These are phyloP conservation scores for Collybiopsis confluens DNA, from an alignment of 768 basidiomycete genomes.

Conservation along the genomic window DNA sequence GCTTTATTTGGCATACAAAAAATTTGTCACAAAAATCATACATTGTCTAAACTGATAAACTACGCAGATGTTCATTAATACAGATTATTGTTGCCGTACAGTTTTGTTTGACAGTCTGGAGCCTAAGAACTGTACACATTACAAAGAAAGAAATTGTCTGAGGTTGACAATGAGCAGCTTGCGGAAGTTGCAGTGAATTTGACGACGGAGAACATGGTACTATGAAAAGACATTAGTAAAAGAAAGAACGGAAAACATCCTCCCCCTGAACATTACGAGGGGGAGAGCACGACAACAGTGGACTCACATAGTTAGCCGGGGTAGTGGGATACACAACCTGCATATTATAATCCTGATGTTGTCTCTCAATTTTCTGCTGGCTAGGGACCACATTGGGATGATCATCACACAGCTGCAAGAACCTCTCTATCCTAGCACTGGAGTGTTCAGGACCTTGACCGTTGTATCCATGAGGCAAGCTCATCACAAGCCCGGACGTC, in stretches of 20 bases:
- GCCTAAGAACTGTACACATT: too few relatives aligned
- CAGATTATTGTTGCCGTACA: too few relatives aligned
- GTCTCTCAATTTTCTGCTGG: conserved; percentile 84
- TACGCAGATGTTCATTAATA: too few relatives aligned
- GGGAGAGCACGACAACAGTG: not conserved
- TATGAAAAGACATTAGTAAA: too few relatives aligned
- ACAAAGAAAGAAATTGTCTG: too few relatives aligned
- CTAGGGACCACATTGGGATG: conserved; percentile 90
- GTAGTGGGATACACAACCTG: conserved; percentile 98
- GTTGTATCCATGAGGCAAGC: conserved; percentile 92
- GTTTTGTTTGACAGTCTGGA: too few relatives aligned
- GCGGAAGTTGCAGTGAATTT: conserved; percentile 96
- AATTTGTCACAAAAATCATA: too few relatives aligned
- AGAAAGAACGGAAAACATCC: not conserved
- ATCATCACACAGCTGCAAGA: conserved; percentile 97
- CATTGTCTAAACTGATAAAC: too few relatives aligned
- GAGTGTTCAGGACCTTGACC: conserved; percentile 99
- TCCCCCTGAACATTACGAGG: too few relatives aligned
- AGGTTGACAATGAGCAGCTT: conserved; percentile 90
- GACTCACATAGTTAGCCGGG: conserved; percentile 84
- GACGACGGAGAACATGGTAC: conserved; percentile 97
- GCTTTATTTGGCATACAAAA: too few relatives aligned
- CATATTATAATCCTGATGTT: conserved; percentile 99
- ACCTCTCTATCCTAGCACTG: conserved; percentile 90
- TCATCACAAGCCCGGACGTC: conserved; percentile 85